phyloP scores from a whole-genome alignment of 1,284 basidiomycete genomes.

The Lentinula novae-zelandiae region DNA sequence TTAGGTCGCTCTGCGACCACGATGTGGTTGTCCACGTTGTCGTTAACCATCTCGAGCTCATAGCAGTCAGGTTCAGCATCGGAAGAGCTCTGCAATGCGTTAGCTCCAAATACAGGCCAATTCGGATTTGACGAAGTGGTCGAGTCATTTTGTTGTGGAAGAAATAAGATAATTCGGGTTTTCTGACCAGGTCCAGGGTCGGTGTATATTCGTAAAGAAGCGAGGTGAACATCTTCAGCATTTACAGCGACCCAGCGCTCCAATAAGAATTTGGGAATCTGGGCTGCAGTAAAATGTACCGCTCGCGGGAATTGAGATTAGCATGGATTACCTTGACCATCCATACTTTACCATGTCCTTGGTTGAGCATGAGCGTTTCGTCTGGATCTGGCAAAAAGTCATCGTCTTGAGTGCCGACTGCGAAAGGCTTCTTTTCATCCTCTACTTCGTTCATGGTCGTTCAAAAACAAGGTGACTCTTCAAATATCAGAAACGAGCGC shows the following conservation, averaged over 20 bases:
- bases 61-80: conserved; percentile 57
- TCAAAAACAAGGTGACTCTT: too few species aligned
- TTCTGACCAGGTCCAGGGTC: conserved; percentile 39
- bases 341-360: conserved; percentile 72
- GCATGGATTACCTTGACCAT: conserved; percentile 63
- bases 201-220: conserved; percentile 71
- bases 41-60: conserved; percentile 76
- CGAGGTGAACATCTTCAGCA: conserved; percentile 63
- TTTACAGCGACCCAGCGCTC: conserved; percentile 64
- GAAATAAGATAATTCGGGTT: conserved; percentile 63
- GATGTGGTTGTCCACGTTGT: conserved; percentile 71
- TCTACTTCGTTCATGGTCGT: conserved; percentile 45
- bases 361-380: conserved; percentile 69
- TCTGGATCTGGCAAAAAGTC: conserved; percentile 71
- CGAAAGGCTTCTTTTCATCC: conserved; percentile 72
- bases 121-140: conserved; percentile 11
- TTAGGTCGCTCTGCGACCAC: conserved; percentile 75
- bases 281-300: conserved; percentile 16
- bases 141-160: conserved; percentile 56
- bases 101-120: conserved; percentile 34
- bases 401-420: conserved; percentile 49
- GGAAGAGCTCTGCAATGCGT: conserved; percentile 30
- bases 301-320: background rate
- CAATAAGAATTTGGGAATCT: conserved; percentile 72
- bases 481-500: too few species aligned